phyloP scores from a whole-genome alignment of 2,329 filamentous ascomycete genomes.

The Colletotrichum ledebouriae region DNA sequence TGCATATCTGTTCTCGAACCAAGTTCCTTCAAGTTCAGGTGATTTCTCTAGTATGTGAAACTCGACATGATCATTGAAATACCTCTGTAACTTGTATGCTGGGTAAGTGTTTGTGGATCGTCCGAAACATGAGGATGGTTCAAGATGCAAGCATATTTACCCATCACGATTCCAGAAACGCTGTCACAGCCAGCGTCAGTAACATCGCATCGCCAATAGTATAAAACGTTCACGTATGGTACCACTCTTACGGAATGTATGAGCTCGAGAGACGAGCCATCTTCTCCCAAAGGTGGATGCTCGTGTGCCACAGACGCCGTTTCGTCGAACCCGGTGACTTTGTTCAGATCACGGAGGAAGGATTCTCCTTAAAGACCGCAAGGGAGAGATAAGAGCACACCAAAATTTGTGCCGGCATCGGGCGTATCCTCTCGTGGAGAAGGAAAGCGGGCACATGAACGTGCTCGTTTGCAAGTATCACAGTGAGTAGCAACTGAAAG shows the following conservation, averaged over 20 bases:
- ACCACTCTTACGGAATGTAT: conserved; percentile 51
- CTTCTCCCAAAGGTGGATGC: conserved; percentile 53
- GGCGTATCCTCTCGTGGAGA: conserved; percentile 8
- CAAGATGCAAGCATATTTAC: no score
- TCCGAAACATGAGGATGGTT: no score
- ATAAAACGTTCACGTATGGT: conserved; percentile 34
- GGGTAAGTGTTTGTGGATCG: no score
- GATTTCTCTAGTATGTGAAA: no score
- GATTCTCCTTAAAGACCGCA: neutral
- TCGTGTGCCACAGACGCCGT: conserved; percentile 44
- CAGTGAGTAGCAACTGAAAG: neutral
- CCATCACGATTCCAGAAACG: no score
- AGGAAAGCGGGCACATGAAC: neutral
- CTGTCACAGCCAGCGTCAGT: no score
- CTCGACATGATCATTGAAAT: no score
- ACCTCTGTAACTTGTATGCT: no score
- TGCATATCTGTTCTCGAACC: no score
- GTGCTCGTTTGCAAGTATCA: conserved; percentile 7
- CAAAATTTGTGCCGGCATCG: neutral
- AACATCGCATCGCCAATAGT: no score
- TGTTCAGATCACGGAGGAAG: neutral
- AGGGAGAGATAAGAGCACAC: neutral
- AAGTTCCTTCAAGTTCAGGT: no score
- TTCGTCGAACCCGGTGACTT: conserved; percentile 45
- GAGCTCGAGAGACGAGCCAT: conserved; percentile 56